Evolutionary conservation across 768 basidiomycete genomes (phyloP).

Genomic region (Lyophyllum atratum): DNA sequence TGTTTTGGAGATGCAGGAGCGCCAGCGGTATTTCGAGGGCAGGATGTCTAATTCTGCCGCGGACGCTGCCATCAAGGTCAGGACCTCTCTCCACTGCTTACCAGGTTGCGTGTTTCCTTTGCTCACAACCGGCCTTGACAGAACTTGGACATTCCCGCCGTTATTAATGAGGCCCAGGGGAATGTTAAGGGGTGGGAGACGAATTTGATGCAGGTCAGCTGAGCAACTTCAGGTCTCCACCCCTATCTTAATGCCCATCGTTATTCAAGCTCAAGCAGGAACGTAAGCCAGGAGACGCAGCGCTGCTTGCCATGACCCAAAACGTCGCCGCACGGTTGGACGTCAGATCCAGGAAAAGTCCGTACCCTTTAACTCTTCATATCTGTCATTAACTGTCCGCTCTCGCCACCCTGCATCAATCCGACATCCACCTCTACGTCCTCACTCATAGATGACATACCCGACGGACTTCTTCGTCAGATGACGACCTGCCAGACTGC

Average conservation of each 20-base stretch:
- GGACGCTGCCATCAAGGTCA: slow-evolving; percentile 29
- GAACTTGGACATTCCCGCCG: slow-evolving; percentile 47
- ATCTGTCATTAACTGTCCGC: slow-evolving; percentile 4
- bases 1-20: slow-evolving; percentile 83
- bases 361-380: slow-evolving; percentile 17
- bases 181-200: slow-evolving; percentile 59
- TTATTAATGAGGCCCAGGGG: slow-evolving; percentile 47
- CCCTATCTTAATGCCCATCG: not conserved
- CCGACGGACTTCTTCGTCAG: slow-evolving; percentile 74
- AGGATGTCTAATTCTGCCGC: slow-evolving; percentile 41
- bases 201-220: slow-evolving; percentile 56
- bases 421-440: not conserved
- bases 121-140: slow-evolving; percentile 19
- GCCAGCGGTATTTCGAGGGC: slow-evolving; percentile 81
- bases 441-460: slow-evolving; percentile 67
- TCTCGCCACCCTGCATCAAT: not conserved
- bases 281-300: slow-evolving; percentile 65
- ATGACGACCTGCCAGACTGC: slow-evolving; percentile 91
- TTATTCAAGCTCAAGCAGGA: slow-evolving; percentile 63
- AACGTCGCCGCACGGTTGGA: slow-evolving; percentile 77
- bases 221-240: not conserved
- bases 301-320: slow-evolving; percentile 73
- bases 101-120: not conserved
- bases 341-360: slow-evolving; percentile 66
- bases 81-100: not conserved